These are phyloP conservation scores for Yueomyces sp. DNA, from an alignment of 805 yeast species.

Conservation along the genomic window DNA sequence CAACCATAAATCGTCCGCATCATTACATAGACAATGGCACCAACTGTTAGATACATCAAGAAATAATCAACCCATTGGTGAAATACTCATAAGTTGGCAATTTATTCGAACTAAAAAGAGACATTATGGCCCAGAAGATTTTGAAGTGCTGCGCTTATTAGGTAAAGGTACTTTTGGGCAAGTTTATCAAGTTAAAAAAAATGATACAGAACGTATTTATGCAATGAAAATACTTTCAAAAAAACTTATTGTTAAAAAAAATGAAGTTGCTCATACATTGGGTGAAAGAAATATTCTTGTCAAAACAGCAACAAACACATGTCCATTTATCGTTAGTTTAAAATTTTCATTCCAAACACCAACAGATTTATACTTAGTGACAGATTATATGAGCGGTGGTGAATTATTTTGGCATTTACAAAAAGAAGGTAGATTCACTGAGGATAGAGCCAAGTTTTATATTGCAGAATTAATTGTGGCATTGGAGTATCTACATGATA, in stretches of 20 bases:
- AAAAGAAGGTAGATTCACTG: constrained; percentile 87
- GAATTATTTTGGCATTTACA: constrained; percentile 95
- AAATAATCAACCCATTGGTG: constrained; percentile 44
- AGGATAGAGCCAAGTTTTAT: constrained; percentile 90
- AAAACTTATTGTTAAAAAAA: constrained; percentile 89
- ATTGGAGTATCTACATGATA: constrained; percentile 86
- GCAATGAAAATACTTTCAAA: constrained; percentile 96
- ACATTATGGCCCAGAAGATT: constrained; percentile 87
- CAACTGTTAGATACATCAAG: constrained; percentile 67
- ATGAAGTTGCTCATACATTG: constrained; percentile 95
- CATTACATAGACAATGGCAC: constrained; percentile 41
- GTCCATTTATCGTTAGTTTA: constrained; percentile 90
- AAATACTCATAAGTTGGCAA: constrained; percentile 60
- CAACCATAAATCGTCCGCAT: constrained; percentile 25
- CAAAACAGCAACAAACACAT: constrained; percentile 75
- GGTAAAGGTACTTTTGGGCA: constrained; percentile 98
- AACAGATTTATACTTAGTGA: constrained; percentile 78
- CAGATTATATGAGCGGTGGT: constrained; percentile 98
- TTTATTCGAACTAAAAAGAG: constrained; percentile 57
- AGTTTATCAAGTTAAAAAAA: constrained; percentile 89
- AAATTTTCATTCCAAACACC: constrained; percentile 96
- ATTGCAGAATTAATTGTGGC: constrained; percentile 93
- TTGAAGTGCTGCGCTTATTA: constrained; percentile 75
- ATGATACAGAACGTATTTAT: constrained; percentile 79
- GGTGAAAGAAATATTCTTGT: constrained; percentile 94